Evolutionary conservation across 2,329 filamentous ascomycete genomes (phyloP).

Genomic region (Polychaeton citri): DNA sequence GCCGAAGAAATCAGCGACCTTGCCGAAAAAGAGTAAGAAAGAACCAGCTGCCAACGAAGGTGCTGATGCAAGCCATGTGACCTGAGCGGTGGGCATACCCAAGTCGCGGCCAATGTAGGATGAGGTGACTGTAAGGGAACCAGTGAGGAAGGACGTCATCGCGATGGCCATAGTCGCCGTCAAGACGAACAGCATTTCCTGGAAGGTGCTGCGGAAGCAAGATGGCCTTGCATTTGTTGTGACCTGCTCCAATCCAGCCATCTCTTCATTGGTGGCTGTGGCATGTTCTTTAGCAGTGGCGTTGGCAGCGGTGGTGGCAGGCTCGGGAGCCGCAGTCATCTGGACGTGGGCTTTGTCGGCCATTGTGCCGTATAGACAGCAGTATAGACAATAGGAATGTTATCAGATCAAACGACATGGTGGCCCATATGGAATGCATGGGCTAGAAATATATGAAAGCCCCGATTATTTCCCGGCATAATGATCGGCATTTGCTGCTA

Average conservation of each 20-base stretch:
- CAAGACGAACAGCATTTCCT: constrained; percentile 52
- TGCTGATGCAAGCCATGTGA: constrained; percentile 56
- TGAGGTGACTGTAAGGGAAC: constrained; percentile 48
- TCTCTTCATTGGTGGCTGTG: neutral
- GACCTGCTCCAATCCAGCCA: neutral
- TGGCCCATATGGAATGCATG: too few species aligned
- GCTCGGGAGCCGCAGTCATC: too few species aligned
- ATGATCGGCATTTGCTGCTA: too few species aligned
- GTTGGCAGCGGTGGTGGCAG: too few species aligned
- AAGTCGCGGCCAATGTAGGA: constrained; percentile 47
- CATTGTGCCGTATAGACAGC: too few species aligned
- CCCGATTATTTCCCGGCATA: too few species aligned
- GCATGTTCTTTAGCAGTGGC: too few species aligned
- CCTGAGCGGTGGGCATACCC: constrained; percentile 49
- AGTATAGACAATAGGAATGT: too few species aligned
- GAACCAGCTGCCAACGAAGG: constrained; percentile 49
- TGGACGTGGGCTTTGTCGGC: too few species aligned
- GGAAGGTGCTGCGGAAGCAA: constrained; percentile 48
- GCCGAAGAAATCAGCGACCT: constrained; percentile 53
- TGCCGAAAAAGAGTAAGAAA: constrained; percentile 53
- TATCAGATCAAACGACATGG: too few species aligned
- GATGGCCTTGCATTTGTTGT: constrained; percentile 30
- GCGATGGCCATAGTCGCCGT: constrained; percentile 56
- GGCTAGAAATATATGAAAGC: too few species aligned
- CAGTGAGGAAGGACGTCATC: constrained; percentile 46